Conservation (phyloP, 2,329 filamentous ascomycete genomes). For the Canariomyces notabilis region DNA sequence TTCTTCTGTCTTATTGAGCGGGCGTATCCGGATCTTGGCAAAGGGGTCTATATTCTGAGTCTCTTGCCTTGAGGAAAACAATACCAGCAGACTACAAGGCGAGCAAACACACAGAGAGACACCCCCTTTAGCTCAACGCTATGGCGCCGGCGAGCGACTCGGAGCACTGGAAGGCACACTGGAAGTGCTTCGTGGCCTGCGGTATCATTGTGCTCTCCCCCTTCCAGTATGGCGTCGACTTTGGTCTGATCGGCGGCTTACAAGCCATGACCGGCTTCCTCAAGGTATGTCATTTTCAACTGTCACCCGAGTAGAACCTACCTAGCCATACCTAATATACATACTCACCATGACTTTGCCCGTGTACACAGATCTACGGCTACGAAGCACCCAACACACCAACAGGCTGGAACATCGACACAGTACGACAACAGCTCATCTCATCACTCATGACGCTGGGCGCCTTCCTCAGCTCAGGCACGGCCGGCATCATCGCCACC, state of each 20-base stretch:
- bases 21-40: no score
- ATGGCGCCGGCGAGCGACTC: constrained; percentile 15
- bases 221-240: constrained; percentile 47
- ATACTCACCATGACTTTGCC: background rate
- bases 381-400: constrained; percentile 31
- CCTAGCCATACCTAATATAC: background rate
- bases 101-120: background rate
- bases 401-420: constrained; percentile 42
- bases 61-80: background rate
- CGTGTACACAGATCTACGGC: constrained; percentile 33
- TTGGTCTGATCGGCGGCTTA: constrained; percentile 43
- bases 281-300: constrained; percentile 29
- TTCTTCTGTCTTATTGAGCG: no score
- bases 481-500: constrained; percentile 36
- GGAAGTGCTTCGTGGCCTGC: constrained; percentile 43
- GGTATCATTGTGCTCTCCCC: constrained; percentile 41
- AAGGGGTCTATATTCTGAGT: no score
- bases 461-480: constrained; percentile 40
- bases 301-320: background rate
- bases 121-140: background rate
- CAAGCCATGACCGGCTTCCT: constrained; percentile 45
- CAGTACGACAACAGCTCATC: constrained; percentile 43
- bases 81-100: background rate
- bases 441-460: constrained; percentile 45
- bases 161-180: constrained; percentile 33